Base-by-base conservation (phyloP, 305 asterid species). In the Petunia hybrid region DNA sequence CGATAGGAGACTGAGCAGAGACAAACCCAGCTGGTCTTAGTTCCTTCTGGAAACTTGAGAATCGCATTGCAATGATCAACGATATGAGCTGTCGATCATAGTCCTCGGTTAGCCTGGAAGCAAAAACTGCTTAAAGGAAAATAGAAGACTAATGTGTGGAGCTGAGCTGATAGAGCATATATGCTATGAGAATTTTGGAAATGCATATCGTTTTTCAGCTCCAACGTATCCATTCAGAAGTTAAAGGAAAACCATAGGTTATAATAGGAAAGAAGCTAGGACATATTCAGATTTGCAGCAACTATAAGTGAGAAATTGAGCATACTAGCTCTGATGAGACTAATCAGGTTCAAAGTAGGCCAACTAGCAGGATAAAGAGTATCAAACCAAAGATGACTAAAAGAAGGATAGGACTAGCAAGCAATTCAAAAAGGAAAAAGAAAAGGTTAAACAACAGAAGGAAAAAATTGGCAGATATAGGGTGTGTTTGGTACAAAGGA, bases 11-110 rank as follows among this genome's bases (percentile, higher is more conserved):
- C 31, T 22, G 31, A 22, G 31, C 31, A 85, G 91, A 84, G 81
- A 87, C 92, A 60, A 76, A 93, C 98, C 99, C 99, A 96, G 74
- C 98, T 94, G 88, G 98, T 96, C 80, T 96, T 94, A 79, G 99
- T 96, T 84, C 97, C 98, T 85, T 85, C 65, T 10, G 99, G 98
- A 83, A 94, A 96, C 91, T 96, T 93, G 87, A 96, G 97, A 76
- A 93, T 85, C 81, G 94, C 76, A 83, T 94, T 96, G 85, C 99
- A 94, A 80, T 94, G 98, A 82, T 96, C 99, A 80, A 96, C 82
- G 59, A 93, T 90, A 71, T 90, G 90, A 82, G 98, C 97, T 67
- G 94, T 92, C 83, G 94, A 97, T 76, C 99, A 98, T 53, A 92
- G 92, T 35, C 98, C 99, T 87, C 95, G 88, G 88, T 92, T 91